Evolutionary conservation across 2,329 filamentous ascomycete genomes (phyloP), one percentile per base, ranked within the genome.

Genomic region (Drechslerella dactyloides): DNA sequence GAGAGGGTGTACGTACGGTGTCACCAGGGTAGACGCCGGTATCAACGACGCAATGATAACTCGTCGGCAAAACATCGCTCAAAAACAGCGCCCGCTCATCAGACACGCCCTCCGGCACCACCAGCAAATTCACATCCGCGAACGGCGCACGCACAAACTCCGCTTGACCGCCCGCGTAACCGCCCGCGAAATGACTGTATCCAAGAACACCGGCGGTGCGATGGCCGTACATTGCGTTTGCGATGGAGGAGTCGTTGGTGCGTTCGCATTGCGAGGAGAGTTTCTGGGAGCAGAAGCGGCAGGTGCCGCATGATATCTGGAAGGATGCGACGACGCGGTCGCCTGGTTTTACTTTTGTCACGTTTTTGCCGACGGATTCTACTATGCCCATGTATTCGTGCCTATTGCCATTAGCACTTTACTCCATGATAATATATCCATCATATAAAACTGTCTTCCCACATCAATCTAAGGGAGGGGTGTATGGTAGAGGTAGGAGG

Each of bases 81-180:
- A 96, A 83, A 79, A 86, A 96, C 0, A 96, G 82, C 8, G 81
- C 90, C 81, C 93, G 92, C 82, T 96, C 92, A 77, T 96, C 91
- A 0, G 91, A 90, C 0, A 96, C 88, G 75, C 85, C 84, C 60
- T 90, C 87, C 1, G 92, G 91, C 4, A 96, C 85, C 76, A 88
- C 86, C 11, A 96, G 83, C 21, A 96, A 82, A 77, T 96, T 96
- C 69, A 91, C 87, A 75, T 94, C 89, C 27, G 87, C 91, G 30
- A 87, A 85, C 0, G 92, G 91, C 6, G 96, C 90, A 6, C 91
- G 85, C 0, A 93, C 88, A 76, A 91, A 96, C 80, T 96, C 92
- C 2, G 91, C 89, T 79, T 96, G 92, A 0, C 91, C 91, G 54
- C 92, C 91, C 0, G 91, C 90, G 77, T 93, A 96, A 0, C 92